phyloP scores from a whole-genome alignment of 2,329 filamentous ascomycete genomes.

The Colletotrichum sp. region DNA sequence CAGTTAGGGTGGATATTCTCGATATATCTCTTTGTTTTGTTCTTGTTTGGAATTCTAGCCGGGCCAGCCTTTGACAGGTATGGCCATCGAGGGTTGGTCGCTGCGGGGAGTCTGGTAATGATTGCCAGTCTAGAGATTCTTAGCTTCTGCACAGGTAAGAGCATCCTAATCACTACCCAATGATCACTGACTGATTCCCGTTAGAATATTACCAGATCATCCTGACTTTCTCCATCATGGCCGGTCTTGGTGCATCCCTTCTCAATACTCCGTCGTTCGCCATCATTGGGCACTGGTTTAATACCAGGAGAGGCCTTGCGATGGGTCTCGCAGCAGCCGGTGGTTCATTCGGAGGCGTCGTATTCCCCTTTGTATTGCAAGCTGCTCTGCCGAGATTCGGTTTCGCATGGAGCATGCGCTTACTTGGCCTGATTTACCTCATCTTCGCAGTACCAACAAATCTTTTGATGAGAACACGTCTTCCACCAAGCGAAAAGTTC shows the following conservation, averaged over 20 bases:
- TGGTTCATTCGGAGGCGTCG: slow-evolving; percentile 71
- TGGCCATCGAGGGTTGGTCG: slow-evolving; percentile 74
- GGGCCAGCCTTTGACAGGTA: slow-evolving; percentile 88
- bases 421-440: slow-evolving; percentile 52
- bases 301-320: slow-evolving; percentile 74
- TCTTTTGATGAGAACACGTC: slow-evolving; percentile 58
- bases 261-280: slow-evolving; percentile 85
- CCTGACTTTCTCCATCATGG: slow-evolving; percentile 76
- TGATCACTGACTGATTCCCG: not conserved
- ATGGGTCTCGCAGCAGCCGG: slow-evolving; percentile 83
- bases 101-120: slow-evolving; percentile 67
- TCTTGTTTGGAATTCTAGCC: slow-evolving; percentile 84
- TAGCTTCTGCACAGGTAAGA: slow-evolving; percentile 70
- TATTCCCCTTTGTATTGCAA: slow-evolving; percentile 63
- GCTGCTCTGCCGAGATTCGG: not conserved
- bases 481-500: slow-evolving; percentile 64
- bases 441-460: slow-evolving; percentile 48
- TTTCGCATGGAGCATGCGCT: slow-evolving; percentile 51
- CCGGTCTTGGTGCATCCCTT: slow-evolving; percentile 75
- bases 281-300: slow-evolving; percentile 84
- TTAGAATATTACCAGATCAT: slow-evolving; percentile 84
- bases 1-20: slow-evolving; percentile 87
- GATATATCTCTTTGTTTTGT: slow-evolving; percentile 80
- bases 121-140: slow-evolving; percentile 69
- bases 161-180: not conserved